Evolutionary conservation across 1,284 basidiomycete species (phyloP), one percentile per base, ranked within the genome.

Genomic region (Sanguinoderma infundibulare): DNA sequence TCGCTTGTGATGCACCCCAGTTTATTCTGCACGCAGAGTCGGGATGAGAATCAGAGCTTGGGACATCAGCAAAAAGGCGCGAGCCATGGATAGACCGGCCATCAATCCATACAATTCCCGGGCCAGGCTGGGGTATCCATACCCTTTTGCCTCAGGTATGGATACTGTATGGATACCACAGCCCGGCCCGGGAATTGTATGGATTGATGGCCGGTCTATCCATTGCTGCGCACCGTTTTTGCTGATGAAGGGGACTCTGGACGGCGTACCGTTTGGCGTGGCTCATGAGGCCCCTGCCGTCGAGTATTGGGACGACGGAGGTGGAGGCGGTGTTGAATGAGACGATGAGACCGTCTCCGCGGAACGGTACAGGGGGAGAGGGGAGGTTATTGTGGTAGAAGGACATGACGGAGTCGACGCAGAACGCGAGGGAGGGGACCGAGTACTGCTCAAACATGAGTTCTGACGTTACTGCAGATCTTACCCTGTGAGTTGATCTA

Each of bases 371-470:
- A 3, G 72, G 62, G 2, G 70, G 66, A 0, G 71, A 64, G 6
- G 81, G 78, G 2, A 77, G 77, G 64, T 87, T 83, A 73, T 92
- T 92, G 69, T 90, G 83, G 70, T 92, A 95, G 70, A 98, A 96
- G 0, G 96, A 95, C 84, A 98, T 97, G 60, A 97, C 80, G 7
- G 92, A 91, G 73, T 99, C 98, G 65, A 98, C 80, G 60, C 94
- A 95, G 75, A 94, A 99, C 15, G 92, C 83, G 49, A 98, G 82
- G 2, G 90, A 89, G 0, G 96, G 96, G 1, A 91, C 94, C 17
- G 84, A 84, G 74, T 99, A 99, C 51, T 90, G 87, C 78, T 99
- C 98, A 73, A 99, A 99, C 75, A 99, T 86, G 26, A 99, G 86
- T 73, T 99, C 98, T 1, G 96, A 96, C 28, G 96, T 98, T 62